Evolutionary conservation across 345 rosid species (phyloP), one percentile per base, ranked within the genome.

Genomic region (Mercurialis annua): DNA sequence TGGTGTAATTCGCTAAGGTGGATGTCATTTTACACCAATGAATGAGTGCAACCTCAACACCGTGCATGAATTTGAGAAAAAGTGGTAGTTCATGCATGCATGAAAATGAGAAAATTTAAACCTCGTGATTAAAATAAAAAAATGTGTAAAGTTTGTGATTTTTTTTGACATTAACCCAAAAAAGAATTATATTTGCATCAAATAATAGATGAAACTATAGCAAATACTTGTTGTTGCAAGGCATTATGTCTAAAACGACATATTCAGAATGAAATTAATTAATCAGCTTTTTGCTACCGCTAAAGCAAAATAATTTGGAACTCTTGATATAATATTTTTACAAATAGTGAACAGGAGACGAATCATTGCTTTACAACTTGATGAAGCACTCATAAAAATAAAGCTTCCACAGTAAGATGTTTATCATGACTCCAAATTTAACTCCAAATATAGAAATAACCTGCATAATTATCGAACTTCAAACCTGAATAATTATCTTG

Each of bases 401-500:
- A 30, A 12, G 67, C 18, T 23, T 36, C 27, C 12, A 43, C 11
- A 6, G n/a, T 18, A 21, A 54, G 26, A 33, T 48, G 17, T 17
- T 46, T 3, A 44, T 49, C 47, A 43, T 42, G 26, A 24, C 11
- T 31, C 51, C 43, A 10, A 59, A 40, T 47, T 59, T 3, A 10
- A 34, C 46, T 18, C 24, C 33, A 64, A 14, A 55, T 21, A 33
- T 65, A 40, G 3, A 50, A 72, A 11, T 63, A 70, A 57, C 31
- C 50, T 50, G 65, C 62, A 31, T 67, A 47, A 46, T 15, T 46
- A 48, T 47, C 80, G 44, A 75, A 92, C 98, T 92, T 93, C 80
- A 48, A 75, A 92, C 98, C 94, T 93, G 98, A 73, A 90, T 88
- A 51, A 93, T 93, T 78, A 93, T 83, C 85, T 90, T 93, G 12